Evolutionary conservation across 179 eudicot genomes (phyloP).

Genomic region (Nepenthes alata): DNA sequence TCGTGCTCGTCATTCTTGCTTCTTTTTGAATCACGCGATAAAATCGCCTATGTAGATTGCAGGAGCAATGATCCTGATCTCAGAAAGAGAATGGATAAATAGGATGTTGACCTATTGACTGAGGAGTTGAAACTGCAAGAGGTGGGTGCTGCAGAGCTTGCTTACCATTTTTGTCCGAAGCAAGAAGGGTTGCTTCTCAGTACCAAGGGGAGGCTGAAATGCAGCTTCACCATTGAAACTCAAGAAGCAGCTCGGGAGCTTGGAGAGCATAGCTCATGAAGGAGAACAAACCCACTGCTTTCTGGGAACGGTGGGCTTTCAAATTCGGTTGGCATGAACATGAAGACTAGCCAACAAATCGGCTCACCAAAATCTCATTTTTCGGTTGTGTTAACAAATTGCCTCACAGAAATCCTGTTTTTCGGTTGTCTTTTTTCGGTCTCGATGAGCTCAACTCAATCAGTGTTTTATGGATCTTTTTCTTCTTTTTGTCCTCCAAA

Average conservation of each 20-base stretch:
- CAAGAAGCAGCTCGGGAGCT: slow-evolving; percentile 74
- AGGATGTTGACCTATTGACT: slow-evolving; percentile 61
- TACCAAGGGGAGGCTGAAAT: slow-evolving; percentile 86
- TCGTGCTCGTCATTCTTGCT: too few relatives aligned
- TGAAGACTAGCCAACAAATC: too few relatives aligned
- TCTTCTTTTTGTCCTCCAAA: too few relatives aligned
- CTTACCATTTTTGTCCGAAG: slow-evolving; percentile 57
- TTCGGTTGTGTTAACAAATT: too few relatives aligned
- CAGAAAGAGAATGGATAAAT: slow-evolving; percentile 70
- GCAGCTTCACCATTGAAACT: slow-evolving; percentile 73
- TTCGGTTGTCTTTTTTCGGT: too few relatives aligned
- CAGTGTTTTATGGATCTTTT: too few relatives aligned
- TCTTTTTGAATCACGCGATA: background rate
- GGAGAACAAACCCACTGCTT: slow-evolving; percentile 55
- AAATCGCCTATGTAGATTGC: slow-evolving; percentile 33
- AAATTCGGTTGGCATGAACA: slow-evolving; percentile 42
- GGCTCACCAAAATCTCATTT: too few relatives aligned
- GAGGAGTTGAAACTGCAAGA: slow-evolving; percentile 73
- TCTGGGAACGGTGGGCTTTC: slow-evolving; percentile 75
- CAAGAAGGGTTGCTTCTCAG: slow-evolving; percentile 53
- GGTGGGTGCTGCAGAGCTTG: slow-evolving; percentile 42
- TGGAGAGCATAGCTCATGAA: slow-evolving; percentile 35
- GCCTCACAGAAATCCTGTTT: too few relatives aligned
- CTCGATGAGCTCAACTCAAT: too few relatives aligned
- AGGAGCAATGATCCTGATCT: slow-evolving; percentile 65